These are phyloP conservation scores for Clarireedia hainanense DNA, from an alignment of 2,329 filamentous ascomycete species.

Conservation along the genomic window DNA sequence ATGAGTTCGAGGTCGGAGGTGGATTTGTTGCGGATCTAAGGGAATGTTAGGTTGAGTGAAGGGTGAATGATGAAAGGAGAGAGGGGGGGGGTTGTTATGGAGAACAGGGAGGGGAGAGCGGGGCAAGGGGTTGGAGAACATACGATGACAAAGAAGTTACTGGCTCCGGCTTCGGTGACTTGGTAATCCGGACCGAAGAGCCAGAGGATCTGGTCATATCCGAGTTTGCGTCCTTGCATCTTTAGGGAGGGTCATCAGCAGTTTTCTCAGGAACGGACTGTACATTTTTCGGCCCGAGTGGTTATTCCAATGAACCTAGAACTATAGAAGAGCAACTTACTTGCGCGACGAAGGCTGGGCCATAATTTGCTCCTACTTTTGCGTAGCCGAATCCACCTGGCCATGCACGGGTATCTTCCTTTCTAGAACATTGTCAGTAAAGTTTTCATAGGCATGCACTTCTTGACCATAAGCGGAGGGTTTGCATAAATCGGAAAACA, in stretches of 20 bases:
- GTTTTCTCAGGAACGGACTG: no score
- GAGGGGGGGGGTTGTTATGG: background rate
- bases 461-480: no score
- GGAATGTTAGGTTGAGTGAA: background rate
- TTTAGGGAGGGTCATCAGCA: background rate
- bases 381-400: slow-evolving; percentile 87
- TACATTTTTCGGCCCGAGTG: no score
- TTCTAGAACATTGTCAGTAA: slow-evolving; percentile 19
- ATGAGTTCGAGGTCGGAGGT: background rate
- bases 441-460: no score
- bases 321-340: background rate
- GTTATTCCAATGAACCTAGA: background rate
- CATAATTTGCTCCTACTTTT: slow-evolving; percentile 91
- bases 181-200: slow-evolving; percentile 61
- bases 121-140: background rate
- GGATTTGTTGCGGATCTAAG: background rate
- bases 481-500: background rate
- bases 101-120: background rate
- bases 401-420: slow-evolving; percentile 82
- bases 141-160: slow-evolving; percentile 77
- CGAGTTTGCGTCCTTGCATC: slow-evolving; percentile 59
- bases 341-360: slow-evolving; percentile 65
- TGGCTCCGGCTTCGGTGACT: slow-evolving; percentile 77
- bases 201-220: slow-evolving; percentile 88
- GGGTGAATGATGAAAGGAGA: background rate